phyloP scores from a whole-genome alignment of 306 rosid species.

The Quercus alba region DNA sequence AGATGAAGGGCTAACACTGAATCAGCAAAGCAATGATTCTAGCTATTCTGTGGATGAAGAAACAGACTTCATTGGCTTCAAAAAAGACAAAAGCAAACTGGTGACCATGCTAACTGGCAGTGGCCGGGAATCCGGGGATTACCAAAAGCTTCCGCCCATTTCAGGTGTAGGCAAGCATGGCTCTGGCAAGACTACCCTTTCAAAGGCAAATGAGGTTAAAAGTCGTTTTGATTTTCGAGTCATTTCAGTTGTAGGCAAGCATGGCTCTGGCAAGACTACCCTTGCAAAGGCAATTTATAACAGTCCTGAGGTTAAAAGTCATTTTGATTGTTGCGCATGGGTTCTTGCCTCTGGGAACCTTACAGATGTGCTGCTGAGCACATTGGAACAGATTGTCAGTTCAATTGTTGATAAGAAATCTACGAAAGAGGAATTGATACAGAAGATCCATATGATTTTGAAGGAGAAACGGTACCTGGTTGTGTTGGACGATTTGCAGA shows the following conservation, averaged over 20 bases:
- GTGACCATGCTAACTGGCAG: background rate
- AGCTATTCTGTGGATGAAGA: background rate
- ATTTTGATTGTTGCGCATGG: background rate
- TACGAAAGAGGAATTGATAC: background rate
- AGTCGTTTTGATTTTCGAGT: background rate
- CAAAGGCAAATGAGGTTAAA: background rate
- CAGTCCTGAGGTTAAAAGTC: too few species aligned
- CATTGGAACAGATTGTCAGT: background rate
- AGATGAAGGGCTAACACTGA: background rate
- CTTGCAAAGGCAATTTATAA: too few species aligned
- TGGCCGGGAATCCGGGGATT: background rate
- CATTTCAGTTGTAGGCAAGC: background rate
- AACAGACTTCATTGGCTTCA: background rate
- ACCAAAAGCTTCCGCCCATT: background rate
- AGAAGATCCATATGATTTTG: background rate
- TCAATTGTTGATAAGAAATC: background rate
- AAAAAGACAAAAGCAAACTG: background rate
- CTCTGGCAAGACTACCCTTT: background rate
- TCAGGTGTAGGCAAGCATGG: background rate
- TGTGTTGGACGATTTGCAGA: background rate
- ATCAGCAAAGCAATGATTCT: background rate
- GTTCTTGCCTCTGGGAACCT: background rate
- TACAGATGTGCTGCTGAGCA: background rate
- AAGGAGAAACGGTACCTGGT: background rate
- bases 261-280: background rate